Evolutionary conservation across 116 monocot genomes (phyloP).

Genomic region (Dioscorea cayenensis): DNA sequence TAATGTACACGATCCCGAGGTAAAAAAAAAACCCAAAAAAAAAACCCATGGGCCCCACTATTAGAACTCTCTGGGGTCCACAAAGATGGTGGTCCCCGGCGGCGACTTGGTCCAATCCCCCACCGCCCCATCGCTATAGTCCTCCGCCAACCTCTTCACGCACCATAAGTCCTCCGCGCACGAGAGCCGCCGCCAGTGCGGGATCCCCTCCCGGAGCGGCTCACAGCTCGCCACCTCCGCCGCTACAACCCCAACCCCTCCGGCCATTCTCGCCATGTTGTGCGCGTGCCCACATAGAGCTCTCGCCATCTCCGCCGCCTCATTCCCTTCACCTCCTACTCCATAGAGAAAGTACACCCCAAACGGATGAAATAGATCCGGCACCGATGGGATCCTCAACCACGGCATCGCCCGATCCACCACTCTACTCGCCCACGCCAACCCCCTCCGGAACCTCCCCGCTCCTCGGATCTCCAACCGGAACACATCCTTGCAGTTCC

Average conservation of each 20-base stretch:
- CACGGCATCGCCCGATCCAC: conserved; percentile 32
- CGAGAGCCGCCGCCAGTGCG: conserved; percentile 42
- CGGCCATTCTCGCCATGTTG: conserved; percentile 31
- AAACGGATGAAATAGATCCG: conserved; percentile 43
- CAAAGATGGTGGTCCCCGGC: conserved; percentile 34
- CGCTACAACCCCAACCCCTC: conserved; percentile 30
- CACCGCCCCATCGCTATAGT: conserved; percentile 29
- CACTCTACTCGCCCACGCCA: conserved; percentile 17
- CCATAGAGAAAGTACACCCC: conserved; percentile 47
- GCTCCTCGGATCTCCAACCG: conserved; percentile 35
- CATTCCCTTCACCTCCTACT: conserved; percentile 28
- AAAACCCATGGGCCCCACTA: no score
- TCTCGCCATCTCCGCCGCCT: conserved; percentile 16
- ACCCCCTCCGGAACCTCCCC: neutral
- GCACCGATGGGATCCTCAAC: conserved; percentile 40
- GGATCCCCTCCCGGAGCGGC: conserved; percentile 32
- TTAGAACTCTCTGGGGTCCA: conserved; percentile 42
- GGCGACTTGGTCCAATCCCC: conserved; percentile 53
- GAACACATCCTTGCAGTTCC: conserved; percentile 48
- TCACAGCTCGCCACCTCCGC: conserved; percentile 46
- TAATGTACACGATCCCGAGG: no score
- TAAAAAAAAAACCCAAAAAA: no score
- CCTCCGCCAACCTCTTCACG: conserved; percentile 34
- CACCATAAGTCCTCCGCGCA: conserved; percentile 61
- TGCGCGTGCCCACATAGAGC: conserved; percentile 36